Base-by-base conservation (phyloP, 2,329 filamentous ascomycete genomes). In the Setomelanomma holmii region DNA sequence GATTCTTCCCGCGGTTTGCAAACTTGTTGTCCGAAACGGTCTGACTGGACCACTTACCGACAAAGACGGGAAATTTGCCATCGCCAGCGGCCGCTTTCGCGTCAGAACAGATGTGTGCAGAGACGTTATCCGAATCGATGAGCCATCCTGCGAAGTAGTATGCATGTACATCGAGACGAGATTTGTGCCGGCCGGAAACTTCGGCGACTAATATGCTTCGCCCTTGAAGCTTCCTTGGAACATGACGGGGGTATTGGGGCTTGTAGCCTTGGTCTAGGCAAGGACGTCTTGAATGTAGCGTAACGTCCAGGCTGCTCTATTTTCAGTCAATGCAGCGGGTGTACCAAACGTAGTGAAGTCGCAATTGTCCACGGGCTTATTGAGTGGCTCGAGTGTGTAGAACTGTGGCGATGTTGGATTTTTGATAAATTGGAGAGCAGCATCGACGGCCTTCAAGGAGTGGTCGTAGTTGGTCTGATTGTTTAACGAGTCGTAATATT, bases 311-410 rank as follows among this genome's bases (percentile, higher is more conserved):
- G 55, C 61, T 8, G 64, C 60, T 22, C 66, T 71, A 16, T 55
- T 58, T 8, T 62, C 58, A 1, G 69, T 62, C 3, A 76, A 61
- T 6, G 66, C 68, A 11, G 64, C 65, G 3, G 68, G 55, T 2
- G 66, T 68, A 20, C 63, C 73, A 40, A 76, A 75, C n/a, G 51
- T 63, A 6, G 59, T 50, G 27, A 75, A 56, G 51, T 73, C 53
- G 5, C 27, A 40, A 27, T 54, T 73, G 60, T 76, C 75, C 23
- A 56, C 64, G 0, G 73, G 59, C 45, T 77, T 74, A 57, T 77
- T 77, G 57, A 77, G 69, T 4, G 74, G 72, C 3, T 62, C 65
- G 35, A 77, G 53, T 14, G 72, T 74, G 57, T 68, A 76, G 8
- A 61, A 64, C 44, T 73, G 59, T 4, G 63, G 60, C 16, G 49